Evolutionary conservation across 345 rosid genomes (phyloP), one percentile per base, ranked within the genome.

Genomic region (Trapa bicornis): DNA sequence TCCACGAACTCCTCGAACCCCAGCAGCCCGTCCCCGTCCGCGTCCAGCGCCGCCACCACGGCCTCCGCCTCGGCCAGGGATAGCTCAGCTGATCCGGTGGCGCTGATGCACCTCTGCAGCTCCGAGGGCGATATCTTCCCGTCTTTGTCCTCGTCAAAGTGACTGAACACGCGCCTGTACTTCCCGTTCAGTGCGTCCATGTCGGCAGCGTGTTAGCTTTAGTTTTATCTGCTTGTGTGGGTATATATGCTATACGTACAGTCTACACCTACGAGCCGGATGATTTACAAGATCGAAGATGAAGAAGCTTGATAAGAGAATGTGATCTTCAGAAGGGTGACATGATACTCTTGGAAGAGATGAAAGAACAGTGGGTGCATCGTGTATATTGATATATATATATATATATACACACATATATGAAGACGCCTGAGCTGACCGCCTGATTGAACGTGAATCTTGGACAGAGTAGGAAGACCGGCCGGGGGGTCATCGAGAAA

Each of bases 1-100:
- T 70, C 72, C 32, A 78, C 71, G 52, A 89, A 82, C 29, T 89
- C 90, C 32, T 85, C 87, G 3, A 87, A 70, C 35, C 81, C 84
- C 36, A 86, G 50, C 22, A 77, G 52, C 60, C 86, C 84, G 13
- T 86, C 85, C n/a, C 82, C 75, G 4, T 79, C 77, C 0, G 63
- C 45, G 42, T 77, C 80, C 35, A 67, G n/a, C 6, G 67, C 41
- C 39, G 63, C 79, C 45, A 77, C 62, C 0, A 75, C 80, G 1
- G 60, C 65, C 66, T 66, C 77, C 0, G 80, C 82, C 39, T 82
- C 84, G 3, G 52, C 75, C 64, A 72, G 36, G 2, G 76, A 69
- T 1, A 80, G 72, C 7, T 81, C 77, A 47, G 79, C 79, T 0
- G 81, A 8, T 22, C 67, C 86, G 1, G 76, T 67, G 0, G 84